These are phyloP conservation scores for Phytophthora foliorum DNA, from an alignment of 352 stramenopile genomes.

Conservation along the genomic window DNA sequence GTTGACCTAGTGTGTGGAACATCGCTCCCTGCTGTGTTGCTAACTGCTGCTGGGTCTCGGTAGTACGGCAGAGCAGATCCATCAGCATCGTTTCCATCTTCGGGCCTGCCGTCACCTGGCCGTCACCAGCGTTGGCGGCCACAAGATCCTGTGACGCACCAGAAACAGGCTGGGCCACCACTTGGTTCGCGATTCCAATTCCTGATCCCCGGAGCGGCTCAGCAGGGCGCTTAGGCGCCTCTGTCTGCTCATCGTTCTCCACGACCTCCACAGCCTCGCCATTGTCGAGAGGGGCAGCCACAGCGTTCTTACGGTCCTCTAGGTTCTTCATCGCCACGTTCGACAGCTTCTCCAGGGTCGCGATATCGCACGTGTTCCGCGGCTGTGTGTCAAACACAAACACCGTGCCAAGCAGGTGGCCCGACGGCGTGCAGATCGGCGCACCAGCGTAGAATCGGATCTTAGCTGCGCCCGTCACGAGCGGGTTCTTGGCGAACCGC, in stretches of 20 bases:
- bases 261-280: constrained; percentile 51
- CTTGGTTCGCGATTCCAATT: constrained; percentile 84
- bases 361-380: constrained; percentile 86
- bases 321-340: constrained; percentile 93
- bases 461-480: constrained; percentile 85
- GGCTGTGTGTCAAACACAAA: constrained; percentile 92
- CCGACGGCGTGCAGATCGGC: constrained; percentile 82
- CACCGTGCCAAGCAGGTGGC: constrained; percentile 87
- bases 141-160: constrained; percentile 83
- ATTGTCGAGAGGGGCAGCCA: constrained; percentile 71
- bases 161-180: constrained; percentile 64
- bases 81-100: constrained; percentile 94
- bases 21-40: constrained; percentile 91
- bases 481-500: constrained; percentile 88
- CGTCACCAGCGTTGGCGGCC: constrained; percentile 81
- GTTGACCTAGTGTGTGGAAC: constrained; percentile 92
- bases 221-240: constrained; percentile 41
- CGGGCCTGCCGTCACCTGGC: constrained; percentile 82
- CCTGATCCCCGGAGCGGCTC: constrained; percentile 67
- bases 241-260: constrained; percentile 32
- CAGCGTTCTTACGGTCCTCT: constrained; percentile 90
- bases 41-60: constrained; percentile 91
- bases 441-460: constrained; percentile 90
- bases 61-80: constrained; percentile 89
- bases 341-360: constrained; percentile 88